Evolutionary conservation across 495 filamentous ascomycete species (phyloP), one percentile per base, ranked within the genome.

Genomic region (Aspergillus taichungensis): DNA sequence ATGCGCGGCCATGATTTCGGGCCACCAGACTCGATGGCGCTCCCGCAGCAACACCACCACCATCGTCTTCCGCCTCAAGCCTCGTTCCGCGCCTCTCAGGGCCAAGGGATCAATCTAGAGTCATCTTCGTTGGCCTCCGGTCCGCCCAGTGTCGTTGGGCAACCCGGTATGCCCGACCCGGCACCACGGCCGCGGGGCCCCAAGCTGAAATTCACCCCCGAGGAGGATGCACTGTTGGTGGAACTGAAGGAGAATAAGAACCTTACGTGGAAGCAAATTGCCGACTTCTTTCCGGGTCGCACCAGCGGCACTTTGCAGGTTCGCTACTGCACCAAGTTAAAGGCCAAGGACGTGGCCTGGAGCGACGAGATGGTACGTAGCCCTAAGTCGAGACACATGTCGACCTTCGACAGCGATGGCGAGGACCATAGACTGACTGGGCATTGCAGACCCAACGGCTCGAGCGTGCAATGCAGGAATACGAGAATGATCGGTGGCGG

Each of bases 201-300:
- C 12, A 94, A 94, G 62, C 66, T 91, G 46, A 94, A 91, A 54
- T 95, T 94, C 55, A 94, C 88, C 1, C 79, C 85, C 34, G 87
- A 91, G 62, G 88, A 95, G 57, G 89, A 95, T 62, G 76, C 79
- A 40, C 67, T 91, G 40, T 67, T 95, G 33, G 79, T 94, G 13
- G 86, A 91, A 47, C 68, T 95, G 42, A 95, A 95, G 62, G 89
- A 95, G 65, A 87, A 89, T 49, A 91, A 89, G 60, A 84, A 84
- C 52, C 74, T 95, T 53, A 88, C 89, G 7, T 95, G 89, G 89
- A 94, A 92, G 59, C 88, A 95, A 72, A 94, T 95, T 52, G 84
- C 86, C 43, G 88, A 94, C 55, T 94, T 91, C 66, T 94, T 95
- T 54, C 89, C 89, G 6, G 89, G 88, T 8, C 72, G 89, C 39